A percentile compares a stretch with the other conserved stretches of the same genome.
These are phyloP conservation scores for Bacidia gigantensis DNA, from an alignment of 495 filamentous ascomycete genomes.

Conservation along the genomic window DNA sequence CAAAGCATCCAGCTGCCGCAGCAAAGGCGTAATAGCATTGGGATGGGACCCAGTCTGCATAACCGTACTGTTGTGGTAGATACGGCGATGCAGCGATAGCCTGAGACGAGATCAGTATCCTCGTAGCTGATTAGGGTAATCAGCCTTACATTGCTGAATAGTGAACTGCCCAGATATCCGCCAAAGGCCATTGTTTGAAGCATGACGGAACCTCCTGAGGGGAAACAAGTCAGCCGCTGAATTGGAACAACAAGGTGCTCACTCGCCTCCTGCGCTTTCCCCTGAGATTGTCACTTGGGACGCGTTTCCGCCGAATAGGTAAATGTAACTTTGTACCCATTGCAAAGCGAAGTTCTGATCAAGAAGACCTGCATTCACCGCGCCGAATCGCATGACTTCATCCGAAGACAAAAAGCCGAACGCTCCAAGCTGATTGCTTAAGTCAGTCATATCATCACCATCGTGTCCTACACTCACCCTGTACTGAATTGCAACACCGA, in stretches of 20 bases:
- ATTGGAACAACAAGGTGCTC: neutral
- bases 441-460: constrained; percentile 25
- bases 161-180: constrained; percentile 24
- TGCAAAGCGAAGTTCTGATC: constrained; percentile 37
- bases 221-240: neutral
- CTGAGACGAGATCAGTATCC: constrained; percentile 14
- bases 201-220: constrained; percentile 30
- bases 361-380: constrained; percentile 36
- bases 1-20: constrained; percentile 35
- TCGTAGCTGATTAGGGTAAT: neutral
- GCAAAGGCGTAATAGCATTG: constrained; percentile 44
- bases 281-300: constrained; percentile 39
- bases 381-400: constrained; percentile 36
- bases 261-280: constrained; percentile 36
- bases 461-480: constrained; percentile 38
- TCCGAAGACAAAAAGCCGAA: constrained; percentile 45
- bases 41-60: constrained; percentile 36
- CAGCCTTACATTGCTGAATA: constrained; percentile 26
- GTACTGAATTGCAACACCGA: constrained; percentile 34
- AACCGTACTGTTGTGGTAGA: constrained; percentile 35
- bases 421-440: constrained; percentile 43
- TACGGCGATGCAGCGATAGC: constrained; percentile 40
- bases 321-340: constrained; percentile 42
- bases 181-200: constrained; percentile 40
- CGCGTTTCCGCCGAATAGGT: constrained; percentile 37